Conservation (phyloP, 805 yeast species). For the Ogataea wickerhamii region DNA sequence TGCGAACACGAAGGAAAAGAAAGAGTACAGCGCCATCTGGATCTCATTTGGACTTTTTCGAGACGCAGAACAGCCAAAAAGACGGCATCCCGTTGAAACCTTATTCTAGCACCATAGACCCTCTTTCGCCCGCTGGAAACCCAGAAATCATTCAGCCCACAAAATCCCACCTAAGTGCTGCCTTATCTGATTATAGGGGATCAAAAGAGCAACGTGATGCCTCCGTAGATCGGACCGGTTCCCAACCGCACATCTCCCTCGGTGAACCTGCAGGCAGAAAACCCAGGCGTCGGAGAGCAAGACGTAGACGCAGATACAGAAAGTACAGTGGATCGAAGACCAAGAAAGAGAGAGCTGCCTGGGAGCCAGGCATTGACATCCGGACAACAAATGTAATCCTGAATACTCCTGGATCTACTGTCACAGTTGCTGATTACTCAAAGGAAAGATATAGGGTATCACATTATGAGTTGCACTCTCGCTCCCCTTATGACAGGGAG, state of each 20-base stretch:
- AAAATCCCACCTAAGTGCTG: conserved; percentile 4
- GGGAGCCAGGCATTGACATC: conserved; percentile 61
- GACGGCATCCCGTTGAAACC: not conserved
- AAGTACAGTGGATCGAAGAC: conserved; percentile 36
- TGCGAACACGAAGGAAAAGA: not conserved
- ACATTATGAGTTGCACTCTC: conserved; percentile 38
- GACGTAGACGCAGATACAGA: conserved; percentile 17
- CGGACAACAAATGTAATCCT: conserved; percentile 48
- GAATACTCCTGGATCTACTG: conserved; percentile 49
- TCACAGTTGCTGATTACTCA: conserved; percentile 52
- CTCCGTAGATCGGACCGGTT: not conserved
- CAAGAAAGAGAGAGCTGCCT: conserved; percentile 42
- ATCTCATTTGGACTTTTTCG: not conserved
- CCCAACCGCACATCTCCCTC: not conserved
- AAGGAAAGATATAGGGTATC: conserved; percentile 41
- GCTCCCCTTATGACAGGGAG: conserved; percentile 20
- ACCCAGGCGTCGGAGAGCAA: conserved; percentile 2
- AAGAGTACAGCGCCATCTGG: not conserved
- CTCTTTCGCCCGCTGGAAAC: not conserved
- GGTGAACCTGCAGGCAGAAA: not conserved
- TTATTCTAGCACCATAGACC: not conserved
- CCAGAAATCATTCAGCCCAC: conserved; percentile 5
- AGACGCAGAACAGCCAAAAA: not conserved
- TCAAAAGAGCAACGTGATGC: not conserved
- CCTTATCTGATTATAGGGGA: not conserved